phyloP scores from a whole-genome alignment of 148 eudicot species.

The Simmondsia chinensis region DNA sequence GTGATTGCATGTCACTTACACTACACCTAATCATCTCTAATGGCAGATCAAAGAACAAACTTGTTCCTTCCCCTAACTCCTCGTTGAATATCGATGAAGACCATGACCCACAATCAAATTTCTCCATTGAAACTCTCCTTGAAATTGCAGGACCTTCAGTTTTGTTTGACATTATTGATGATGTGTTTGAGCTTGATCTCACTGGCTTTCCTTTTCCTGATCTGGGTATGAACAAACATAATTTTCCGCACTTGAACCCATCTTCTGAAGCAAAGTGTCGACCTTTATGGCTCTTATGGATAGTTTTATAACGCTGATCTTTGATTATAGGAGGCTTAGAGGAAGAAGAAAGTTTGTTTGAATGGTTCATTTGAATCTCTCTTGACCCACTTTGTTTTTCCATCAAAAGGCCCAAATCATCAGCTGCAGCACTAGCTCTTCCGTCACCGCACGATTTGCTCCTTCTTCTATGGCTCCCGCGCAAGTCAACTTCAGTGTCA shows the following conservation, averaged over 20 bases:
- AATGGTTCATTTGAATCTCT: neutral
- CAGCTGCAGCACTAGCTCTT: conserved; percentile 27
- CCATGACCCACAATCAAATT: conserved; percentile 83
- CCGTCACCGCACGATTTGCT: conserved; percentile 66
- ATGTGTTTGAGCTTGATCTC: conserved; percentile 27
- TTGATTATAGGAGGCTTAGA: conserved; percentile 16
- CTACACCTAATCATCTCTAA: conserved; percentile 59
- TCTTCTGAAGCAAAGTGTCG: conserved; percentile 19
- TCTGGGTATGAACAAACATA: conserved; percentile 74
- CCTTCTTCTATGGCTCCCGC: conserved; percentile 33
- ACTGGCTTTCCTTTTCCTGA: conserved; percentile 66
- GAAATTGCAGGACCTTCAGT: conserved; percentile 35
- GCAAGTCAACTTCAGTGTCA: conserved; percentile 30
- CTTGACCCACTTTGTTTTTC: conserved; percentile 11
- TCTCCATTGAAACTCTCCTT: conserved; percentile 62
- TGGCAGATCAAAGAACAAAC: conserved; percentile 72
- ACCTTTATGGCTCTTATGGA: conserved; percentile 7
- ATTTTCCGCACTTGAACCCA: conserved; percentile 63
- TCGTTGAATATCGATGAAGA: conserved; percentile 32
- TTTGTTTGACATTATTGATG: conserved; percentile 9
- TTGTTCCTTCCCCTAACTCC: conserved; percentile 26
- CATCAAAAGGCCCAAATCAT: conserved; percentile 57
- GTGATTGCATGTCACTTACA: conserved; percentile 58
- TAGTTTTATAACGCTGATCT: neutral
- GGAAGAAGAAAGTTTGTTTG: neutral